These are phyloP conservation scores for Tardiomyces depauwii DNA, from an alignment of 1,139 yeast genomes.

Conservation along the genomic window DNA sequence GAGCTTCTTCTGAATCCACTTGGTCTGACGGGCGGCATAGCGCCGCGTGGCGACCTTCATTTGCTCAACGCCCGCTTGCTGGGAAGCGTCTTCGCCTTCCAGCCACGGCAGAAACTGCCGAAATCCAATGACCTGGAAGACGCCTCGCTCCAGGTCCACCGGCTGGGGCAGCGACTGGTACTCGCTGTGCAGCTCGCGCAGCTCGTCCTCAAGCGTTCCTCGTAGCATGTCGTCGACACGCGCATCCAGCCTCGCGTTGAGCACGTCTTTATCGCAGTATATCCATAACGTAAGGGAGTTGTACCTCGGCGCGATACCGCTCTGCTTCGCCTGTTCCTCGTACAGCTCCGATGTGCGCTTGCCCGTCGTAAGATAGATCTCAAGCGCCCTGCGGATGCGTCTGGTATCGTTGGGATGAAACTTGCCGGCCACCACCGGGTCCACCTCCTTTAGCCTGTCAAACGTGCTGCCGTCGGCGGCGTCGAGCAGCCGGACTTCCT, in stretches of 20 bases:
- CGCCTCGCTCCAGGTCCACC: constrained; percentile 52
- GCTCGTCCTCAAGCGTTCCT: constrained; percentile 49
- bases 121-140: constrained; percentile 95
- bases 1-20: constrained; percentile 75
- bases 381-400: constrained; percentile 68
- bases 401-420: constrained; percentile 89
- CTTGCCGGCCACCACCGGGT: constrained; percentile 64
- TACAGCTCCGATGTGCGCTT: constrained; percentile 62
- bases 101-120: constrained; percentile 87
- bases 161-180: constrained; percentile 22
- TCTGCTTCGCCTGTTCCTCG: constrained; percentile 38
- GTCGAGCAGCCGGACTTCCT: constrained; percentile 32
- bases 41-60: constrained; percentile 83
- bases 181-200: constrained; percentile 37
- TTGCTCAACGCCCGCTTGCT: constrained; percentile 44
- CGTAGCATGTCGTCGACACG: constrained; percentile 79
- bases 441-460: constrained; percentile 37
- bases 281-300: constrained; percentile 76
- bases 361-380: constrained; percentile 61
- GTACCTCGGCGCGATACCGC: constrained; percentile 36
- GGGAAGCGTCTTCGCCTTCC: constrained; percentile 16
- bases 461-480: constrained; percentile 40
- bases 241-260: constrained; percentile 55
- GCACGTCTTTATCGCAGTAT: constrained; percentile 50
- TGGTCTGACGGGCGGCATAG: constrained; percentile 83